Percentiles rank a stretch among this genome's conserved stretches.
Conservation (phyloP, 495 filamentous ascomycete genomes). For the Oidiodendron maius region DNA sequence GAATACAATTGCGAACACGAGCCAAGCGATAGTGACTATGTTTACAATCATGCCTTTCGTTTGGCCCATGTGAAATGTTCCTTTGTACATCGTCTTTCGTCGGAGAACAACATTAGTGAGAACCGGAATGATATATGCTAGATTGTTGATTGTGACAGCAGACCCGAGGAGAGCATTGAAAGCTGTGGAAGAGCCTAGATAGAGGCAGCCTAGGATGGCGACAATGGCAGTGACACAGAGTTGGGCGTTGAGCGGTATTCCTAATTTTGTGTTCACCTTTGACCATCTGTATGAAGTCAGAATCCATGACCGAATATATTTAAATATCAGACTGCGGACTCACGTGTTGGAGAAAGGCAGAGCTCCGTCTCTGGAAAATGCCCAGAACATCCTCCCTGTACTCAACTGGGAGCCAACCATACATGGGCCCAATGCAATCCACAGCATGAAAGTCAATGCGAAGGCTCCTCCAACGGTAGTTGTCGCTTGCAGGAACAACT, state of each 20-base stretch:
- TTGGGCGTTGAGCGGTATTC: constrained; percentile 54
- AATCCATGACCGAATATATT: too few relatives aligned
- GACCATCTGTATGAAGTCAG: constrained; percentile 62
- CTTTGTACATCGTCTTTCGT: constrained; percentile 34
- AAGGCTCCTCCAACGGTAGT: constrained; percentile 60
- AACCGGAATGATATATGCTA: constrained; percentile 59
- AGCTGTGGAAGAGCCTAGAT: constrained; percentile 54
- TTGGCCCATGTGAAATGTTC: constrained; percentile 39
- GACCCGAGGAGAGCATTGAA: constrained; percentile 65
- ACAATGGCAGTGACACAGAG: constrained; percentile 48
- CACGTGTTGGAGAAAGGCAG: too few relatives aligned
- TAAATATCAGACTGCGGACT: too few relatives aligned
- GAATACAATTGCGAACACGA: constrained; percentile 35
- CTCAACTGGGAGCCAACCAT: constrained; percentile 54
- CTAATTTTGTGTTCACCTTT: constrained; percentile 44
- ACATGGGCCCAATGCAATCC: constrained; percentile 60
- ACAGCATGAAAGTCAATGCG: constrained; percentile 64
- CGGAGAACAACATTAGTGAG: constrained; percentile 43
- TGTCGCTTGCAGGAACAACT: constrained; percentile 53
- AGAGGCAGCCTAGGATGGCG: constrained; percentile 55
- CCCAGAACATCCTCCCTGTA: constrained; percentile 49
- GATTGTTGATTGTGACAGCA: constrained; percentile 57
- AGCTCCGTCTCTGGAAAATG: constrained; percentile 17
- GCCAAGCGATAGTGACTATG: constrained; percentile 40
- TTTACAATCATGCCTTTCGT: constrained; percentile 49